These are phyloP conservation scores for Rhododendron vialii DNA, from an alignment of 148 eudicot species.

Conservation along the genomic window DNA sequence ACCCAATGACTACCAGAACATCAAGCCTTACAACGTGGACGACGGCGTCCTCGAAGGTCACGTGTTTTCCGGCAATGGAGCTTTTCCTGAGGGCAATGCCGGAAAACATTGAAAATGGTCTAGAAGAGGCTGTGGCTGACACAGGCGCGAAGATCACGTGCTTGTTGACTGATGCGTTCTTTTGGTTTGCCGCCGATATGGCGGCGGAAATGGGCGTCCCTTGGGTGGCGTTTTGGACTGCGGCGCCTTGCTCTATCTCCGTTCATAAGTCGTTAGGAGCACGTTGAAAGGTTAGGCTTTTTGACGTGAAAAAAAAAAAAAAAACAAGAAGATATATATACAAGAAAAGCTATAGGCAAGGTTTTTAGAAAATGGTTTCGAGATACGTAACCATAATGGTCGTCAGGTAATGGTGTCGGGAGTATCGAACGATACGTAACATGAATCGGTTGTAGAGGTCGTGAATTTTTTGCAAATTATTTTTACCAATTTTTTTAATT, in stretches of 20 bases:
- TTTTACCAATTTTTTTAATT: too few relatives aligned
- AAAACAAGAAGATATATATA: background rate
- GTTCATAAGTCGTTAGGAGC: constrained; percentile 25
- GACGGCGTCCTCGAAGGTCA: constrained; percentile 17
- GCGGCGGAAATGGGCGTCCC: constrained; percentile 32
- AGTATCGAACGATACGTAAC: too few relatives aligned
- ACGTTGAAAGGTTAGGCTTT: background rate
- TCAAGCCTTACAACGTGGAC: constrained; percentile 10
- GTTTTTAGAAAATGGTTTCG: too few relatives aligned
- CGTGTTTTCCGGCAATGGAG: constrained; percentile 11
- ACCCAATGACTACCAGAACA: background rate
- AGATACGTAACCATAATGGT: too few relatives aligned
- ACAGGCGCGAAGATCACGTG: constrained; percentile 30
- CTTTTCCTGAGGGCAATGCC: constrained; percentile 27
- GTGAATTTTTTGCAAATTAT: too few relatives aligned
- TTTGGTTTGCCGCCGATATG: constrained; percentile 45
- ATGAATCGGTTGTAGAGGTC: too few relatives aligned
- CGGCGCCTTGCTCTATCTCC: constrained; percentile 30
- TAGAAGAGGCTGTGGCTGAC: constrained; percentile 30
- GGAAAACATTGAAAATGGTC: constrained; percentile 9
- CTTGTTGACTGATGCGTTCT: constrained; percentile 41
- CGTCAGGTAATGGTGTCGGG: too few relatives aligned
- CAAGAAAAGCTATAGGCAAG: background rate
- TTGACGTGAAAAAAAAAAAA: background rate
- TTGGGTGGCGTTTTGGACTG: constrained; percentile 46